These are phyloP conservation scores for Phaeoacremonium minimum DNA, from an alignment of 2,329 filamentous ascomycete species.

Conservation along the genomic window DNA sequence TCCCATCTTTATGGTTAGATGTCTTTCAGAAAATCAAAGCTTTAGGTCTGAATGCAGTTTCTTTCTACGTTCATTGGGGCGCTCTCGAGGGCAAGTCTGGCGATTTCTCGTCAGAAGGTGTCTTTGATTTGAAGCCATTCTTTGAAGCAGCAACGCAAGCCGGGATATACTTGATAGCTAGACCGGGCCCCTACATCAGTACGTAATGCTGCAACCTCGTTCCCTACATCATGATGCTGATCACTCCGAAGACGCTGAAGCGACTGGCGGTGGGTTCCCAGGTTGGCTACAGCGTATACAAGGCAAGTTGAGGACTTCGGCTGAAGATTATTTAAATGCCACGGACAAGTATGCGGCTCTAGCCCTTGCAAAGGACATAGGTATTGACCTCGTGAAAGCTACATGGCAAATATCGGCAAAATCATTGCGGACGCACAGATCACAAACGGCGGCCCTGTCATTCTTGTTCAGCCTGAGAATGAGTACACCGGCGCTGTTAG, in stretches of 20 bases:
- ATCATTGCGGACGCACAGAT: slow-evolving; percentile 67
- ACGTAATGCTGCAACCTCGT: slow-evolving; percentile 7
- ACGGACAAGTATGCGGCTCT: slow-evolving; percentile 49
- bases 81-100: slow-evolving; percentile 65
- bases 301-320: slow-evolving; percentile 53
- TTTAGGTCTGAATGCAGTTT: slow-evolving; percentile 66
- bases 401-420: slow-evolving; percentile 50
- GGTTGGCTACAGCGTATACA: slow-evolving; percentile 65
- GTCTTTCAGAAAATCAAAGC: slow-evolving; percentile 73
- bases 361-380: neutral
- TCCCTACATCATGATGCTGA: neutral
- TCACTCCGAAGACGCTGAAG: slow-evolving; percentile 43
- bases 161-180: slow-evolving; percentile 65
- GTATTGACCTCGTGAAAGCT: slow-evolving; percentile 28
- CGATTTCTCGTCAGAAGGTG: slow-evolving; percentile 59
- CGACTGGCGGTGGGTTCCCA: slow-evolving; percentile 65
- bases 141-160: slow-evolving; percentile 63
- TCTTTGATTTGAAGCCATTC: slow-evolving; percentile 66
- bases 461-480: slow-evolving; percentile 69
- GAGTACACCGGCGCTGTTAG: slow-evolving; percentile 52
- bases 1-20: slow-evolving; percentile 49
- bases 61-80: slow-evolving; percentile 70
- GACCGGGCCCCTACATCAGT: slow-evolving; percentile 10
- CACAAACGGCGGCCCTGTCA: slow-evolving; percentile 69
- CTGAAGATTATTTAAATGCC: slow-evolving; percentile 52